Evolutionary conservation across 202 grass and related monocot species (phyloP).

Genomic region (Schoenoplectus triqueter): DNA sequence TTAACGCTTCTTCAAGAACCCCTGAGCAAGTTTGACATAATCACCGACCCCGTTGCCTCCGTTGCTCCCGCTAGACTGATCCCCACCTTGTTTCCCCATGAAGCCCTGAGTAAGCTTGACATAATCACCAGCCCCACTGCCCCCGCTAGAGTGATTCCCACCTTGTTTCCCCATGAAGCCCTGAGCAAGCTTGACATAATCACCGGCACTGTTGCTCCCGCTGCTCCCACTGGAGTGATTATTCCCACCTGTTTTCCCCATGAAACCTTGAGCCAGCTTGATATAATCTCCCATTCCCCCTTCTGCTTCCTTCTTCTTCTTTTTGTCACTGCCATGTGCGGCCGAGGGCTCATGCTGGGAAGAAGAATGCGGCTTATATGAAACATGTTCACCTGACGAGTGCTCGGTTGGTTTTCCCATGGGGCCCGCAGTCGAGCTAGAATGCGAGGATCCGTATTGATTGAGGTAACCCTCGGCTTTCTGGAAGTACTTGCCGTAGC

Average conservation of each 20-base stretch:
- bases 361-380: constrained; percentile 26
- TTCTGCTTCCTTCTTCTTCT: constrained; percentile 51
- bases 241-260: constrained; percentile 57
- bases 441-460: constrained; percentile 52
- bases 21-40: constrained; percentile 49
- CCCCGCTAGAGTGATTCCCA: constrained; percentile 22
- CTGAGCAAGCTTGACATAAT: constrained; percentile 54
- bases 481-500: constrained; percentile 57
- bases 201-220: background rate
- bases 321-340: constrained; percentile 51
- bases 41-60: constrained; percentile 48
- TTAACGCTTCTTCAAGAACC: constrained; percentile 86
- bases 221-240: constrained; percentile 21
- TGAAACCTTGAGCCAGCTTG: constrained; percentile 72
- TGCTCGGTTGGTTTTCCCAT: background rate
- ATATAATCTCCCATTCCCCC: constrained; percentile 66
- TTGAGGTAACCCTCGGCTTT: constrained; percentile 89
- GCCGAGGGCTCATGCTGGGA: constrained; percentile 26
- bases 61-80: background rate
- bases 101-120: constrained; percentile 66
- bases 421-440: background rate
- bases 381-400: background rate
- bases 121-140: constrained; percentile 24
- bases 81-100: constrained; percentile 60
- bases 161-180: constrained; percentile 71